Conservation (phyloP, 768 basidiomycete species). For the Fibroporia radiculosa region DNA sequence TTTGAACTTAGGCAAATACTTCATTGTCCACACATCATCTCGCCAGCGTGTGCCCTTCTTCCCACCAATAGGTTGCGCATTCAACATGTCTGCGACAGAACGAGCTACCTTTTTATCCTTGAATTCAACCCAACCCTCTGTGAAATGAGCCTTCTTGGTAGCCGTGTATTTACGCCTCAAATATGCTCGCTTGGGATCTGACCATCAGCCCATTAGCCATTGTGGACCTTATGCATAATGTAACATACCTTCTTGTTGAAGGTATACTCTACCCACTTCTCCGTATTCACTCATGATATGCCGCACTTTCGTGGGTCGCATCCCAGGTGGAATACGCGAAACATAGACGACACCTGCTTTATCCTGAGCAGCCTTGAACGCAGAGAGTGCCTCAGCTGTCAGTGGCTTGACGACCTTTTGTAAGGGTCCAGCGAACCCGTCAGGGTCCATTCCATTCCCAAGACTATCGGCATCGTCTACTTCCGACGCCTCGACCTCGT, state of each 20-base stretch:
- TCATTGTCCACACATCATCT: slow-evolving; percentile 99
- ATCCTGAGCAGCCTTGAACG: slow-evolving; percentile 66
- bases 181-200: slow-evolving; percentile 86
- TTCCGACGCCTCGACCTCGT: slow-evolving; percentile 1
- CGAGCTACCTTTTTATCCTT: slow-evolving; percentile 88
- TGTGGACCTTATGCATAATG: not conserved
- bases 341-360: slow-evolving; percentile 88
- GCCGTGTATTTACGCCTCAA: slow-evolving; percentile 72
- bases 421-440: slow-evolving; percentile 49
- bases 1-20: slow-evolving; percentile 94
- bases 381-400: slow-evolving; percentile 66
- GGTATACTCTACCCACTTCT: slow-evolving; percentile 85
- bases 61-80: slow-evolving; percentile 91
- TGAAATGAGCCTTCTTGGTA: slow-evolving; percentile 81
- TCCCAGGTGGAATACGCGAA: slow-evolving; percentile 93
- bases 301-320: slow-evolving; percentile 94
- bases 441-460: slow-evolving; percentile 46
- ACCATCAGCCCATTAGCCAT: not conserved
- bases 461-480: slow-evolving; percentile 22
- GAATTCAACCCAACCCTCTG: slow-evolving; percentile 99
- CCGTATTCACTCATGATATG: slow-evolving; percentile 89
- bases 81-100: slow-evolving; percentile 88
- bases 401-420: slow-evolving; percentile 65
- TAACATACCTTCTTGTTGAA: slow-evolving; percentile 80
- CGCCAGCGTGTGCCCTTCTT: slow-evolving; percentile 88